These are phyloP conservation scores for Hypomyces rosellus DNA, from an alignment of 2,329 filamentous ascomycete genomes.

Conservation along the genomic window DNA sequence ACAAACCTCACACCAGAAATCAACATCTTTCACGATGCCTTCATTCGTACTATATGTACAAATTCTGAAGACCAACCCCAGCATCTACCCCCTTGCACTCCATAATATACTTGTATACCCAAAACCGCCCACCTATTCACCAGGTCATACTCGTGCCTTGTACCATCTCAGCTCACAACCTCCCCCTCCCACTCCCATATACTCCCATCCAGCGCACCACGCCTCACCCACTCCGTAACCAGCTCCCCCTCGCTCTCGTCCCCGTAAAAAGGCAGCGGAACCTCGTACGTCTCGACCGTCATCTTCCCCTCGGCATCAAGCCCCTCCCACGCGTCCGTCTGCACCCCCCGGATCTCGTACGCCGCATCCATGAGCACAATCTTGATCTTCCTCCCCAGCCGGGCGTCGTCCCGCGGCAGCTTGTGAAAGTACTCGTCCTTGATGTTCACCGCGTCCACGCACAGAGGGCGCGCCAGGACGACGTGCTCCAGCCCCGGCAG, in stretches of 20 bases:
- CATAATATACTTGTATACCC: too few relatives aligned
- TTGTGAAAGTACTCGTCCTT: conserved; percentile 37
- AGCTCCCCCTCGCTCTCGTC: conserved; percentile 30
- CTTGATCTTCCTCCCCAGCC: conserved; percentile 22
- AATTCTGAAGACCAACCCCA: too few relatives aligned
- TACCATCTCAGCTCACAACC: conserved; percentile 12
- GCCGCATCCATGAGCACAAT: conserved; percentile 28
- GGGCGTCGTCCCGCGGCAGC: conserved; percentile 21
- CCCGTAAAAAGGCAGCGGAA: conserved; percentile 33
- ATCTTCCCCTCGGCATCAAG: conserved; percentile 31
- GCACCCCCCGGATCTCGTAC: conserved; percentile 18
- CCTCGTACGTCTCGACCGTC: conserved; percentile 32
- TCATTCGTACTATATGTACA: too few relatives aligned
- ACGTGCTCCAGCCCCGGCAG: conserved; percentile 34
- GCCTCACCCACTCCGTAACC: conserved; percentile 36
- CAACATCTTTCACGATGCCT: too few relatives aligned
- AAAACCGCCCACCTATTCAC: too few relatives aligned
- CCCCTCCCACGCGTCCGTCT: conserved; percentile 26
- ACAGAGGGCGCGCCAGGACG: conserved; percentile 34
- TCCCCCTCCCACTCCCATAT: conserved; percentile 30
- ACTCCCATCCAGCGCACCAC: conserved; percentile 34
- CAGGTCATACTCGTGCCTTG: too few relatives aligned
- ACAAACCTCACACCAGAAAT: too few relatives aligned
- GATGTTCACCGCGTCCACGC: conserved; percentile 27
- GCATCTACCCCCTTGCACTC: too few relatives aligned